Conservation (phyloP, 768 basidiomycete genomes). For the Hericium erinaceus region DNA sequence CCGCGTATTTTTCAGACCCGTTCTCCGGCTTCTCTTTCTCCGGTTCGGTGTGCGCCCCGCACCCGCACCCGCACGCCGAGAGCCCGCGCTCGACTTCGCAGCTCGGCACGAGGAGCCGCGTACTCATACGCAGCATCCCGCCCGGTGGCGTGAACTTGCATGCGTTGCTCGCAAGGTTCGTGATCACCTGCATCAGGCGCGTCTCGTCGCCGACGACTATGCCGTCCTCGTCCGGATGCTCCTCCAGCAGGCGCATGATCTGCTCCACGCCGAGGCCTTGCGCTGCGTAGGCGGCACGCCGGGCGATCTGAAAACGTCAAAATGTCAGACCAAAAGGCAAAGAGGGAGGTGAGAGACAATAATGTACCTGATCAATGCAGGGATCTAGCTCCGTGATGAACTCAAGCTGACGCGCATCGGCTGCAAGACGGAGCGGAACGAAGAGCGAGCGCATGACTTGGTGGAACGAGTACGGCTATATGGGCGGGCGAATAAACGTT, state of each 20-base stretch:
- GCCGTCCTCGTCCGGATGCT: slow-evolving; percentile 46
- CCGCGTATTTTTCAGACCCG: background rate
- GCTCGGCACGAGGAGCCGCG: slow-evolving; percentile 40
- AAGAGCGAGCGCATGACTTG: slow-evolving; percentile 69
- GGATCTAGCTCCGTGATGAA: slow-evolving; percentile 63
- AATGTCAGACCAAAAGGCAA: background rate
- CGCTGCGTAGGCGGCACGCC: slow-evolving; percentile 50
- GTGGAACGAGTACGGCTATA: slow-evolving; percentile 66
- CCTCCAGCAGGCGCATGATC: slow-evolving; percentile 31
- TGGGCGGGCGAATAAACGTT: background rate
- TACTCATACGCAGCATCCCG: slow-evolving; percentile 58
- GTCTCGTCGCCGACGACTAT: slow-evolving; percentile 81
- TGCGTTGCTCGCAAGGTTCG: slow-evolving; percentile 79
- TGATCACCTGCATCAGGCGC: slow-evolving; percentile 70
- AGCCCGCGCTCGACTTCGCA: background rate
- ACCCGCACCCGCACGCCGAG: background rate
- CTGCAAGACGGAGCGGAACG: slow-evolving; percentile 57
- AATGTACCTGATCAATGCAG: slow-evolving; percentile 49
- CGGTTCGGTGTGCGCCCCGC: background rate
- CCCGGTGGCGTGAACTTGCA: slow-evolving; percentile 73
- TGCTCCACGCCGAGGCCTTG: slow-evolving; percentile 38
- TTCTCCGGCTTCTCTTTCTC: background rate
- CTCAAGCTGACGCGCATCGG: slow-evolving; percentile 56
- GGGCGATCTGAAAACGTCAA: slow-evolving; percentile 38
- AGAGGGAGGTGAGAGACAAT: background rate